Conservation (phyloP, 352 stramenopile species). For the Phytophthora palmivora region DNA sequence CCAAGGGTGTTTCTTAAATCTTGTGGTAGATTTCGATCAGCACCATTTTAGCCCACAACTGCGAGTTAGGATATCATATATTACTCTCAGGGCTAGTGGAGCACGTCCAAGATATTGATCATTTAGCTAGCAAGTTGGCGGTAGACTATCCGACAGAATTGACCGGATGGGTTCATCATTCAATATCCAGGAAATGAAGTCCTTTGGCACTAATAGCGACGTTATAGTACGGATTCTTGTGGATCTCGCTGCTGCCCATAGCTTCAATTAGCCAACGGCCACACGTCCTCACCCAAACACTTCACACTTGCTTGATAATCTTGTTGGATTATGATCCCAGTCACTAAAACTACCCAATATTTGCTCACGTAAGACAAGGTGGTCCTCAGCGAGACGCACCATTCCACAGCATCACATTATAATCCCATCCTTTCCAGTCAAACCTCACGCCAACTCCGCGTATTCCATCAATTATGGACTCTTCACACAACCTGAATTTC, state of each 20-base stretch:
- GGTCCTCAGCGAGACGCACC: neutral
- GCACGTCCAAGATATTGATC: too few relatives aligned
- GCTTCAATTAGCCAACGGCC: conserved; percentile 16
- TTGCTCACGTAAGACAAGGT: neutral
- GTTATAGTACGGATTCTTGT: conserved; percentile 19
- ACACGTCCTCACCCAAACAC: conserved; percentile 22
- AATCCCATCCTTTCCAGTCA: conserved; percentile 19
- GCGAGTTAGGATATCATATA: too few relatives aligned
- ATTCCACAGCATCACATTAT: conserved; percentile 5
- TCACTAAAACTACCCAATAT: neutral
- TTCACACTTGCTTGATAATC: conserved; percentile 1
- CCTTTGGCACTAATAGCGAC: conserved; percentile 22
- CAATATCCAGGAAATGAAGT: conserved; percentile 9
- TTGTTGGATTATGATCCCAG: neutral
- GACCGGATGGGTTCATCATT: conserved; percentile 11
- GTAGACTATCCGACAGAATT: neutral
- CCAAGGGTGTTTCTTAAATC: too few relatives aligned
- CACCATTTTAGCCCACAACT: too few relatives aligned
- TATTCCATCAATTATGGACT: conserved; percentile 16
- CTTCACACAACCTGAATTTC: conserved; percentile 2
- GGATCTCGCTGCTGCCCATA: conserved; percentile 6
- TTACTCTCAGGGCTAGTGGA: too few relatives aligned
- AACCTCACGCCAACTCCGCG: neutral
- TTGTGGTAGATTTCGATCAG: too few relatives aligned
- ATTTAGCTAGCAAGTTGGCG: too few relatives aligned